Conservation (phyloP, 352 stramenopile species). For the Globisporangium viniferum region DNA sequence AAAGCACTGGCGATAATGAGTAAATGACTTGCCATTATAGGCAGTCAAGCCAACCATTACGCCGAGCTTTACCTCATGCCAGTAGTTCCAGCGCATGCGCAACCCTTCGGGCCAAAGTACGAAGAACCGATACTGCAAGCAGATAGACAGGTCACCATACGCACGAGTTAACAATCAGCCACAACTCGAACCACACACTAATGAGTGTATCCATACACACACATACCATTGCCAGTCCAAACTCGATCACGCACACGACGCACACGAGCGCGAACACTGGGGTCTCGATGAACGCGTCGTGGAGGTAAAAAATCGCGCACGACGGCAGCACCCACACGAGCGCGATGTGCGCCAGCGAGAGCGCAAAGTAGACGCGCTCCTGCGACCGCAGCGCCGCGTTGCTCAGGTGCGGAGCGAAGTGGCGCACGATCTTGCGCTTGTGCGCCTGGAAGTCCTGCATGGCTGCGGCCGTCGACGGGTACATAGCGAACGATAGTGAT, state of each 20-base stretch:
- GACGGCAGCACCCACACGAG: slow-evolving; percentile 57
- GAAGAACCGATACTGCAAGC: slow-evolving; percentile 56
- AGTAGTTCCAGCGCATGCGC: slow-evolving; percentile 66
- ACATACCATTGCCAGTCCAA: slow-evolving; percentile 49
- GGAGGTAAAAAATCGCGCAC: slow-evolving; percentile 40
- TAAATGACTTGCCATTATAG: background rate
- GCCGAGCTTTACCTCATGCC: slow-evolving; percentile 43
- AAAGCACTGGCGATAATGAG: background rate
- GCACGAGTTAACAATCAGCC: background rate
- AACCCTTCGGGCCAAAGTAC: slow-evolving; percentile 74
- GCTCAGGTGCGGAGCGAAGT: slow-evolving; percentile 65
- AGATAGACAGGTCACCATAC: background rate
- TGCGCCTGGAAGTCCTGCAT: slow-evolving; percentile 44
- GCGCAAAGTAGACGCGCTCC: slow-evolving; percentile 53
- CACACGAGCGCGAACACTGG: slow-evolving; percentile 60
- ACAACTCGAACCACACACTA: background rate
- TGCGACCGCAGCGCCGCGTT: slow-evolving; percentile 46
- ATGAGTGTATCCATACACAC: background rate
- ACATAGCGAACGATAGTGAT: slow-evolving; percentile 18
- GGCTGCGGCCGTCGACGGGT: slow-evolving; percentile 26
- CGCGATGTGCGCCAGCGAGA: slow-evolving; percentile 47
- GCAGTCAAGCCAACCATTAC: background rate
- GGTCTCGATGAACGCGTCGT: slow-evolving; percentile 55
- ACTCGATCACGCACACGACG: slow-evolving; percentile 44
- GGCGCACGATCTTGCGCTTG: slow-evolving; percentile 67